phyloP scores from a whole-genome alignment of 768 basidiomycete genomes.

The Hirschioporus abietinus region DNA sequence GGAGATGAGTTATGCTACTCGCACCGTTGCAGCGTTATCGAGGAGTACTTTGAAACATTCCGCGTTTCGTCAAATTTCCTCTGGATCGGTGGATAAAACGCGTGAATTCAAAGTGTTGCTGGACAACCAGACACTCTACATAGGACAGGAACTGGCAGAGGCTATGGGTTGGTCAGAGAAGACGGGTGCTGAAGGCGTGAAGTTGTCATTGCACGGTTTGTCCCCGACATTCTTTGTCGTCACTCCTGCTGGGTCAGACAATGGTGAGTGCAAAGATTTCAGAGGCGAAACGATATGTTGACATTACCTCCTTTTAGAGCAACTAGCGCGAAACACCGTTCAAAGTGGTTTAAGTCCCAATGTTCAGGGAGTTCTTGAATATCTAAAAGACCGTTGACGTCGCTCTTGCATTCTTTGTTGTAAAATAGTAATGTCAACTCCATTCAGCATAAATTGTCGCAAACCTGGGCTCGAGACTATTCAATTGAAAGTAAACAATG shows the following conservation, averaged over 20 bases:
- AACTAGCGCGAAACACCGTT: not conserved
- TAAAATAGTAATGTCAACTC: not conserved
- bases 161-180: conserved; percentile 16
- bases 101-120: conserved; percentile 19
- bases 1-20: not conserved
- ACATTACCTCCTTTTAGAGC: not conserved
- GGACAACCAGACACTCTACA: conserved; percentile 18
- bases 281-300: not conserved
- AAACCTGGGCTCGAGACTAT: too few relatives aligned
- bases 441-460: too few relatives aligned
- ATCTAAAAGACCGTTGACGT: conserved; percentile 2
- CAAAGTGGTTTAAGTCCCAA: not conserved
- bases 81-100: not conserved
- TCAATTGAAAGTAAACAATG: not conserved
- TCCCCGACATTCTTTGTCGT: conserved; percentile 18
- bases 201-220: conserved; percentile 16
- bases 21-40: not conserved
- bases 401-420: not conserved
- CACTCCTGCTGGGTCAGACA: conserved; percentile 16
- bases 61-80: not conserved
- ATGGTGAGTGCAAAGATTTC: conserved; percentile 8
- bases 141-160: conserved; percentile 15
- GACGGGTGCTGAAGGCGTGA: conserved; percentile 5
- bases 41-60: not conserved
- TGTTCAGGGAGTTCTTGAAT: conserved; percentile 3